Conservation (phyloP, 495 filamentous ascomycete genomes). For the Penicillium egyptiacum region DNA sequence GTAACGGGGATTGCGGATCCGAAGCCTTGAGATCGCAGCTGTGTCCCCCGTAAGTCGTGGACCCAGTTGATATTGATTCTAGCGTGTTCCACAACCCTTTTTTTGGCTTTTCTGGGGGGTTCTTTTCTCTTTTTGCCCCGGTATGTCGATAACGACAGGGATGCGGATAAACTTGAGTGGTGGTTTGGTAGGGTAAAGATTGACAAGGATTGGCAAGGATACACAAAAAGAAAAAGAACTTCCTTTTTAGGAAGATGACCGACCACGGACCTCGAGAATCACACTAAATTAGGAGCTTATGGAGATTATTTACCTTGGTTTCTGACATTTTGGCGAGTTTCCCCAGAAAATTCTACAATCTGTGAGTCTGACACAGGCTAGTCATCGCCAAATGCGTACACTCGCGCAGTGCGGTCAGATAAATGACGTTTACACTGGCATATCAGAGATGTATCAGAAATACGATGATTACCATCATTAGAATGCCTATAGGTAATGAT, state of each 20-base stretch:
- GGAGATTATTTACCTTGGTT: background rate
- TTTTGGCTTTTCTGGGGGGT: background rate
- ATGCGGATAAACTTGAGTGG: background rate
- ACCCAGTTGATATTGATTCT: conserved; percentile 13
- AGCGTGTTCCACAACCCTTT: conserved; percentile 20
- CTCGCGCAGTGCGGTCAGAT: background rate
- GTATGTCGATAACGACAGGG: background rate
- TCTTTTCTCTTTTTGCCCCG: background rate
- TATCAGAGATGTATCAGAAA: background rate
- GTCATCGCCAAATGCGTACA: conserved; percentile 5
- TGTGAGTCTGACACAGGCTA: background rate
- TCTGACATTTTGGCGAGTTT: background rate
- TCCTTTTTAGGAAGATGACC: background rate
- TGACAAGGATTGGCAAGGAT: background rate
- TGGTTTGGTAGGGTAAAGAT: background rate
- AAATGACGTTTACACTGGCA: conserved; percentile 2
- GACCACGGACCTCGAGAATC: conserved; percentile 1
- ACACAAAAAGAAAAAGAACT: background rate
- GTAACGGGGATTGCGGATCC: conserved; percentile 36
- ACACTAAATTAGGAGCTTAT: background rate
- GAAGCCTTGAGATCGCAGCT: conserved; percentile 9
- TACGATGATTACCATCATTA: no score
- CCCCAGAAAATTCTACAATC: background rate
- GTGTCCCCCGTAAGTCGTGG: conserved; percentile 15
- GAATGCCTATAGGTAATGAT: background rate